Conservation (phyloP, 2,329 filamentous ascomycete species). For the Xylariaceae sp. region DNA sequence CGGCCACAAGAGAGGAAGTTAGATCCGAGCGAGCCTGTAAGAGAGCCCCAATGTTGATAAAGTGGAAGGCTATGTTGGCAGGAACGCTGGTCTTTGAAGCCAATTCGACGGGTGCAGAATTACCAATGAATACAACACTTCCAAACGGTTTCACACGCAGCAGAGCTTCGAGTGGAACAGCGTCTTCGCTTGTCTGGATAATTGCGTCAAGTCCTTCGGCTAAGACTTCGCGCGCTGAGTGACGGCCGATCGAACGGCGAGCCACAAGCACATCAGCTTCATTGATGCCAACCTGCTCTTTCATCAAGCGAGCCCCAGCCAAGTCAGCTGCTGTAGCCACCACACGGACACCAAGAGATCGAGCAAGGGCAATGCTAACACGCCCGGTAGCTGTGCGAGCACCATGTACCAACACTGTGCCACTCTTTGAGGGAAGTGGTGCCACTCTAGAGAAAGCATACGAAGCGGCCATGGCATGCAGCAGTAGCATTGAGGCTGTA, state of each 20-base stretch:
- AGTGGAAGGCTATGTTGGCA: conserved; percentile 12
- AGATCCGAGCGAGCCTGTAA: conserved; percentile 1
- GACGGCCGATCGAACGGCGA: background rate
- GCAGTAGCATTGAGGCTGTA: background rate
- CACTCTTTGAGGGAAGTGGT: background rate
- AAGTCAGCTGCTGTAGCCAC: conserved; percentile 10
- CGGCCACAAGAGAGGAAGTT: background rate
- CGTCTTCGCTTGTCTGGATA: conserved; percentile 14
- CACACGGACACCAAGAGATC: conserved; percentile 11
- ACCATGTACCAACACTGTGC: conserved; percentile 20
- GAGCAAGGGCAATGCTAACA: conserved; percentile 14
- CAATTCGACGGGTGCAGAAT: background rate
- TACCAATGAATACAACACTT: conserved; percentile 1
- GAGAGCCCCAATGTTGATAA: conserved; percentile 5
- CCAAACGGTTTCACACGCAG: conserved; percentile 17
- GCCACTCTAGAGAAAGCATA: conserved; percentile 12
- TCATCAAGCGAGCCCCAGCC: conserved; percentile 3
- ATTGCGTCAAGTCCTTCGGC: conserved; percentile 14
- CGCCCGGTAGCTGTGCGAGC: conserved; percentile 17
- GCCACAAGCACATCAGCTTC: conserved; percentile 1
- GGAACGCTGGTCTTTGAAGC: too few relatives aligned
- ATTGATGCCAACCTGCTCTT: background rate
- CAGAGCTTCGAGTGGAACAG: background rate
- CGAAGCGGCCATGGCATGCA: conserved; percentile 5
- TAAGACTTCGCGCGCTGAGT: background rate